These are phyloP conservation scores for Fusarium sambucinum DNA, from an alignment of 2,329 filamentous ascomycete genomes.

Conservation along the genomic window DNA sequence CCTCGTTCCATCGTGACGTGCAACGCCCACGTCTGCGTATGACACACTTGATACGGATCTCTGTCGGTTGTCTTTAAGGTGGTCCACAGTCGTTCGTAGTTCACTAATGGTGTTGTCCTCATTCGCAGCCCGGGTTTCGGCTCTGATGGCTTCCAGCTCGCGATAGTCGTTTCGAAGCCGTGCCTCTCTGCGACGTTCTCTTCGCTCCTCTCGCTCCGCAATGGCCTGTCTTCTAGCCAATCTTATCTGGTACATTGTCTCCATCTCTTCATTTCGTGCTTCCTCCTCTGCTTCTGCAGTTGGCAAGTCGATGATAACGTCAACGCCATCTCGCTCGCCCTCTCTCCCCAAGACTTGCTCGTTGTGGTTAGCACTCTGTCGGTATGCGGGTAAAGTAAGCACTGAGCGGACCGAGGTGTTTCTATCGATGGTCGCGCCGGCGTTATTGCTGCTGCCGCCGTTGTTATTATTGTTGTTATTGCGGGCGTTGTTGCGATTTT, in stretches of 20 bases:
- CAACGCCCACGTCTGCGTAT: slow-evolving; percentile 81
- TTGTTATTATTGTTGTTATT: slow-evolving; percentile 17
- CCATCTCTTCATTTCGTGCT: slow-evolving; percentile 90
- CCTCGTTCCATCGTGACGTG: slow-evolving; percentile 80
- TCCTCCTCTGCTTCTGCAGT: slow-evolving; percentile 82
- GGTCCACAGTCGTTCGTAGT: slow-evolving; percentile 66
- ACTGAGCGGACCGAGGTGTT: slow-evolving; percentile 92
- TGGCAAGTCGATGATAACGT: slow-evolving; percentile 88
- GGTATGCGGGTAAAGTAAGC: slow-evolving; percentile 92
- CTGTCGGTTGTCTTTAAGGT: slow-evolving; percentile 70
- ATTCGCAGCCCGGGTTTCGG: slow-evolving; percentile 62
- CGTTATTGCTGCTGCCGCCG: slow-evolving; percentile 22
- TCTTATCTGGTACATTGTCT: slow-evolving; percentile 89
- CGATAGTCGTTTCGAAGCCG: slow-evolving; percentile 76
- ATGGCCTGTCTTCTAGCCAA: slow-evolving; percentile 79
- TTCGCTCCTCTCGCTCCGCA: slow-evolving; percentile 81
- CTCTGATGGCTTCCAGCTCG: slow-evolving; percentile 75
- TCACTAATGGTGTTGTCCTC: slow-evolving; percentile 67
- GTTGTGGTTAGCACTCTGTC: slow-evolving; percentile 75
- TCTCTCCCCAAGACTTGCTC: slow-evolving; percentile 89
- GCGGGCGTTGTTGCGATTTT: slow-evolving; percentile 29
- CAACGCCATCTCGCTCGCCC: slow-evolving; percentile 91
- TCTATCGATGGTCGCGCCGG: slow-evolving; percentile 71
- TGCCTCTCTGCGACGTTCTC: slow-evolving; percentile 77
- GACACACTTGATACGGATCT: slow-evolving; percentile 79